Evolutionary conservation across 495 filamentous ascomycete genomes (phyloP), one percentile per base, ranked within the genome.

Genomic region (Podospora comata): DNA sequence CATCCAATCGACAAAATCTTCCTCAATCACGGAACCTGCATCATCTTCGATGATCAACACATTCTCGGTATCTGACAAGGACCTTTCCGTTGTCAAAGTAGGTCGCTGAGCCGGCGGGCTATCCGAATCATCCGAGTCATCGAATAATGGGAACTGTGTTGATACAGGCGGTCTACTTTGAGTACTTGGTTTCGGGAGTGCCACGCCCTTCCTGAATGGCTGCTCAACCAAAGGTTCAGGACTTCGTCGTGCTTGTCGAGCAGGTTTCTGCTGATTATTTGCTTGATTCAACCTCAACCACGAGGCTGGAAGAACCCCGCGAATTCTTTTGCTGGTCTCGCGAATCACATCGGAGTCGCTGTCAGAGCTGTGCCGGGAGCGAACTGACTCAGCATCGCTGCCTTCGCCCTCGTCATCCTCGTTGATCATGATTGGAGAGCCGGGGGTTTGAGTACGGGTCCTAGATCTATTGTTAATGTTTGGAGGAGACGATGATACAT

Each of bases 251-350:
- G 67, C 79, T 75, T 72, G 68, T 16, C 30, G 67, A 64, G 64
- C 77, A 72, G 61, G 39, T 13, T 48, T 77, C 61, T 65, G 57
- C 61, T 67, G 71, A n/a, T 74, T 63, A 28, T 75, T 70, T 67
- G 78, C 76, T 64, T 82, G 79, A 71, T 97, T 89, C 54, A 98
- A 81, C 70, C 91, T 87, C 58, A 96, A 83, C 90, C 91, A 97
- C 3, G 94, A 97, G 5, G 94, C 94, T 48, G 94, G 94, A 57
- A 98, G 84, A 18, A 97, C 93, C 48, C 94, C 94, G 65, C 88
- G 88, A 58, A 94, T 94, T 67, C 79, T 87, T 44, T 77, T 80
- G 16, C 74, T 76, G 60, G 83, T 79, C 54, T 70, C 72, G 16
- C 79, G 83, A 27, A 83, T 72, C 20, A 78, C 70, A 23, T 85